Conservation (phyloP, 1,139 yeast species). For the Saccharomyces hybrid region DNA sequence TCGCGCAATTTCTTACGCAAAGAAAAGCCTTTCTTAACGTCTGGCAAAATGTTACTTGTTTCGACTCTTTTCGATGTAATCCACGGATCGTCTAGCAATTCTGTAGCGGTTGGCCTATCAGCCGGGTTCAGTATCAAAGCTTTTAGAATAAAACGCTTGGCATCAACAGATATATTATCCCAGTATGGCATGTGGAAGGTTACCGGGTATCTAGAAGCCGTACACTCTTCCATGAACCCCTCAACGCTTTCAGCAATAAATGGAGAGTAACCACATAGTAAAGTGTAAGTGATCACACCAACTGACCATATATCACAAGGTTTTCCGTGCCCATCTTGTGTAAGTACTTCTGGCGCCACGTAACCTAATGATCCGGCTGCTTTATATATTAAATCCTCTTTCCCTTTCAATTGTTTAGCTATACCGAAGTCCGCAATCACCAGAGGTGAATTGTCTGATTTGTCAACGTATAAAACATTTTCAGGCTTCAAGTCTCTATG, state of each 20-base stretch:
- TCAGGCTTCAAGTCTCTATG: conserved; percentile 92
- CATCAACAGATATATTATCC: conserved; percentile 68
- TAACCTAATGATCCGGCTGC: conserved; percentile 91
- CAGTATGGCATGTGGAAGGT: conserved; percentile 84
- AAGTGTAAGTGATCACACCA: conserved; percentile 85
- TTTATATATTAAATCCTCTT: conserved; percentile 57
- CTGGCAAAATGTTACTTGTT: conserved; percentile 64
- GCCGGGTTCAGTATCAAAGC: conserved; percentile 61
- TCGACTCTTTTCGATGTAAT: conserved; percentile 43
- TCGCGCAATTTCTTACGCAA: conserved; percentile 80
- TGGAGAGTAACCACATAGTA: conserved; percentile 89
- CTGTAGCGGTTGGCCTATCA: conserved; percentile 57
- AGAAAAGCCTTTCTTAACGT: conserved; percentile 64
- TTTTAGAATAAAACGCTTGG: conserved; percentile 61
- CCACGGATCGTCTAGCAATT: conserved; percentile 67
- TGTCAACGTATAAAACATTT: conserved; percentile 53
- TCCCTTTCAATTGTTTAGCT: conserved; percentile 58
- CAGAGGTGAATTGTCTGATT: conserved; percentile 50
- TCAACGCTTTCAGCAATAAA: conserved; percentile 76
- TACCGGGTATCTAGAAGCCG: conserved; percentile 52
- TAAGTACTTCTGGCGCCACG: conserved; percentile 86
- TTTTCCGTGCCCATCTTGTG: conserved; percentile 75
- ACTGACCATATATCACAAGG: conserved; percentile 91
- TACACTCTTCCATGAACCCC: conserved; percentile 76
- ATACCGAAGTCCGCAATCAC: conserved; percentile 92